Evolutionary conservation across 176 grass and related monocot genomes (phyloP).

Genomic region (Oryza glumipatula): DNA sequence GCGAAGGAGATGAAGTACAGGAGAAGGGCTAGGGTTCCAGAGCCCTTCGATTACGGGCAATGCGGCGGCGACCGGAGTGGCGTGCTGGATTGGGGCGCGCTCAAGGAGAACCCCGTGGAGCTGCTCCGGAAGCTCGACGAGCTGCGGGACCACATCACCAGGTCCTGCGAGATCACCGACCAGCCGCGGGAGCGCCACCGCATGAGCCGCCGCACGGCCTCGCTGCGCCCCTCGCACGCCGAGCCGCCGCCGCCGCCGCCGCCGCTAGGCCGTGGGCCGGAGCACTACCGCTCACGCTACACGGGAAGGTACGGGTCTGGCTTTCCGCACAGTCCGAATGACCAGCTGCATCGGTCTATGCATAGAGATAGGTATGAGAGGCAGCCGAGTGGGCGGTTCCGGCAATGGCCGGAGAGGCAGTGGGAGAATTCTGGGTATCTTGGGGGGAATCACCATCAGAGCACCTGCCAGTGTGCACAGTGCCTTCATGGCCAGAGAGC

Average conservation of each 20-base stretch:
- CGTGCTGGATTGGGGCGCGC: constrained; percentile 47
- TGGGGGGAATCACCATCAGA: constrained; percentile 46
- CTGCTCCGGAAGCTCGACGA: constrained; percentile 84
- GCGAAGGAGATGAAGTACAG: constrained; percentile 67
- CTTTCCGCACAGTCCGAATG: constrained; percentile 12
- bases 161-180: constrained; percentile 60
- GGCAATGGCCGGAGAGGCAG: constrained; percentile 43
- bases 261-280: constrained; percentile 4
- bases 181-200: constrained; percentile 37
- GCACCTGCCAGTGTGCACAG: constrained; percentile 40
- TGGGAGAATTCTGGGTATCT: constrained; percentile 46
- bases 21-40: not conserved
- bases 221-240: constrained; percentile 39
- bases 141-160: constrained; percentile 77
- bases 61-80: constrained; percentile 41
- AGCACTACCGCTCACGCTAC: constrained; percentile 34
- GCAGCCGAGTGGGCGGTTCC: constrained; percentile 38
- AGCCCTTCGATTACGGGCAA: constrained; percentile 22
- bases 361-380: constrained; percentile 54
- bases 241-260: not conserved
- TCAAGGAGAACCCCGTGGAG: constrained; percentile 68
- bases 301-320: constrained; percentile 35
- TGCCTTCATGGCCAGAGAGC: constrained; percentile 38
- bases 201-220: constrained; percentile 33
- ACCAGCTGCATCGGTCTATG: constrained; percentile 31